Conservation (phyloP, 2,329 filamentous ascomycete species). For the Phoma sp. region DNA sequence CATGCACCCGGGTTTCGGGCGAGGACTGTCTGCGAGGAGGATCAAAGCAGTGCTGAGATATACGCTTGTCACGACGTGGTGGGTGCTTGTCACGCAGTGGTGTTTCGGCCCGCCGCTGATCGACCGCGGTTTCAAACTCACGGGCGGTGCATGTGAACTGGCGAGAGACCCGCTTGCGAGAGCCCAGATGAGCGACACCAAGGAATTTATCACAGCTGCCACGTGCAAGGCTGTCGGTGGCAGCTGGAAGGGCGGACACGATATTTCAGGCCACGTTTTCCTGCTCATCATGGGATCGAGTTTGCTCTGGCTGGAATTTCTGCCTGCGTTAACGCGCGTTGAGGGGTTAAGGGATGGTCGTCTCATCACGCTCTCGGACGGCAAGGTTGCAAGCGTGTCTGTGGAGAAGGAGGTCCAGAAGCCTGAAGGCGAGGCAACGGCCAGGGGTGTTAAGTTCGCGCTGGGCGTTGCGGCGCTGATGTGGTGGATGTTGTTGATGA, state of each 20-base stretch:
- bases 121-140: conserved; percentile 86
- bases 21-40: conserved; percentile 52
- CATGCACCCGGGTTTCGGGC: conserved; percentile 67
- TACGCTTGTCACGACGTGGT: conserved; percentile 73
- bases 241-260: conserved; percentile 89
- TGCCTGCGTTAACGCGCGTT: conserved; percentile 63
- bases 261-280: conserved; percentile 95
- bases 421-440: conserved; percentile 48
- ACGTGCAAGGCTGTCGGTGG: conserved; percentile 86
- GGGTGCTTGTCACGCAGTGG: conserved; percentile 93
- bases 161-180: conserved; percentile 57
- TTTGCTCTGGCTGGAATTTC: conserved; percentile 80
- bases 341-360: conserved; percentile 65
- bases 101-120: conserved; percentile 91
- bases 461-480: conserved; percentile 71
- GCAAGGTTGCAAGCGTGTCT: conserved; percentile 60
- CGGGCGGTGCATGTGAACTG: conserved; percentile 81
- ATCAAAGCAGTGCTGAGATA: conserved; percentile 72
- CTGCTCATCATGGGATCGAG: conserved; percentile 83
- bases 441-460: conserved; percentile 61
- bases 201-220: conserved; percentile 70
- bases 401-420: conserved; percentile 51
- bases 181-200: conserved; percentile 54
- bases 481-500: conserved; percentile 98
- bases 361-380: conserved; percentile 69